Conservation (phyloP, 306 rosid genomes). For the Malus sylvestris region DNA sequence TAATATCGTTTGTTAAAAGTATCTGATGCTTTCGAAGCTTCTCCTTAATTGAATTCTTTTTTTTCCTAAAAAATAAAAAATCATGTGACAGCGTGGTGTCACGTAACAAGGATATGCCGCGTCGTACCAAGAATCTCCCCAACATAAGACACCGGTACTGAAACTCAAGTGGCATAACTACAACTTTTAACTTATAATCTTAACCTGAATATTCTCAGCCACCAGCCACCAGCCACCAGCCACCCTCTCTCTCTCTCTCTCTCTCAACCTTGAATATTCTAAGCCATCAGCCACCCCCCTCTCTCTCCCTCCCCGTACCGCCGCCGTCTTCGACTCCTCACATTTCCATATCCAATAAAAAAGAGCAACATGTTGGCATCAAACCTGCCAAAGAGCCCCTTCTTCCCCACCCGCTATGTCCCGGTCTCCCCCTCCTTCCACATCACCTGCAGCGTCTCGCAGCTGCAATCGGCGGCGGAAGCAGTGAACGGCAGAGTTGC, state of each 20-base stretch:
- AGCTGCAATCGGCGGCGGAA: conserved; percentile 9
- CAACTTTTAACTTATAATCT: background rate
- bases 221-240: background rate
- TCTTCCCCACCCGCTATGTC: background rate
- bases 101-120: too few species aligned
- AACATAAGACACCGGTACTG: too few species aligned
- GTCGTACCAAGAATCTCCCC: too few species aligned
- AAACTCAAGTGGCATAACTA: background rate
- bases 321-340: background rate
- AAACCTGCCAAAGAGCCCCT: conserved; percentile 14
- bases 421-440: background rate
- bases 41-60: too few species aligned
- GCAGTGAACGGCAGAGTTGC: conserved; percentile 34
- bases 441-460: background rate
- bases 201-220: background rate
- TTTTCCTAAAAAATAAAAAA: too few species aligned
- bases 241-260: background rate
- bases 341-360: background rate
- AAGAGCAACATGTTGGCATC: background rate
- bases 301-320: background rate
- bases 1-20: too few species aligned
- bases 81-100: too few species aligned
- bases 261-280: background rate
- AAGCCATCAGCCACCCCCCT: background rate
- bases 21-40: too few species aligned